phyloP scores from a whole-genome alignment of 768 basidiomycete species.

The Termitomyces sp. region DNA sequence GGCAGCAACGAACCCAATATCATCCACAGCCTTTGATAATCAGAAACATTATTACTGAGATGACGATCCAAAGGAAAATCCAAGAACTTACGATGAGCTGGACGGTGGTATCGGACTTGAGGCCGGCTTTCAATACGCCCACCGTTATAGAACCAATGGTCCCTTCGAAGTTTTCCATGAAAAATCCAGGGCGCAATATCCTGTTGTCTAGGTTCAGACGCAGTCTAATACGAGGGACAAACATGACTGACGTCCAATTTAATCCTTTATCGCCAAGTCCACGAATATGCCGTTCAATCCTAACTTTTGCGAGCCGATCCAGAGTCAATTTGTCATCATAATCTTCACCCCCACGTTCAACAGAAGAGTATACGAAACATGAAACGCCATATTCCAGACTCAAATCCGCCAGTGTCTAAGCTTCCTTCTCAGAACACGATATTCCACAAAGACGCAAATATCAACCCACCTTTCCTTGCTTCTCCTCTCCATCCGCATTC shows the following conservation, averaged over 20 bases:
- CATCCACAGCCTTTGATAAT: slow-evolving; percentile 22
- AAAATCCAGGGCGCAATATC: slow-evolving; percentile 35
- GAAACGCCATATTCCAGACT: slow-evolving; percentile 29
- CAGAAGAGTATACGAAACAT: slow-evolving; percentile 29
- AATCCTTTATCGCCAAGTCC: slow-evolving; percentile 23
- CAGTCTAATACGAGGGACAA: not conserved
- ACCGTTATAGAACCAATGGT: slow-evolving; percentile 29
- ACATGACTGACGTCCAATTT: slow-evolving; percentile 29
- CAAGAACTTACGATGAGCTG: slow-evolving; percentile 26
- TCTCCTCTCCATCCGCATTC: slow-evolving; percentile 30
- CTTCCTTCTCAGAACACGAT: not conserved
- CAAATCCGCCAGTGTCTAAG: slow-evolving; percentile 28
- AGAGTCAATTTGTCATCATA: slow-evolving; percentile 23
- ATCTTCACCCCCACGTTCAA: slow-evolving; percentile 30
- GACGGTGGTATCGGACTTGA: slow-evolving; percentile 25
- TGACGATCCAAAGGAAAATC: not conserved
- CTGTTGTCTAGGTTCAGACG: slow-evolving; percentile 10
- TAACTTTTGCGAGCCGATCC: slow-evolving; percentile 28
- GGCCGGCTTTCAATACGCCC: slow-evolving; percentile 25
- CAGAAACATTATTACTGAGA: not conserved
- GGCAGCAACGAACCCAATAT: slow-evolving; percentile 28
- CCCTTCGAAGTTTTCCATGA: slow-evolving; percentile 39
- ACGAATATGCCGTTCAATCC: slow-evolving; percentile 29
- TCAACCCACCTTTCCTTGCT: slow-evolving; percentile 31
- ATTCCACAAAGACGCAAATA: not conserved